A percentile compares a stretch with the other conserved stretches of the same genome.
These are phyloP conservation scores for Phytophthora pini DNA, from an alignment of 352 stramenopile genomes.

Conservation along the genomic window DNA sequence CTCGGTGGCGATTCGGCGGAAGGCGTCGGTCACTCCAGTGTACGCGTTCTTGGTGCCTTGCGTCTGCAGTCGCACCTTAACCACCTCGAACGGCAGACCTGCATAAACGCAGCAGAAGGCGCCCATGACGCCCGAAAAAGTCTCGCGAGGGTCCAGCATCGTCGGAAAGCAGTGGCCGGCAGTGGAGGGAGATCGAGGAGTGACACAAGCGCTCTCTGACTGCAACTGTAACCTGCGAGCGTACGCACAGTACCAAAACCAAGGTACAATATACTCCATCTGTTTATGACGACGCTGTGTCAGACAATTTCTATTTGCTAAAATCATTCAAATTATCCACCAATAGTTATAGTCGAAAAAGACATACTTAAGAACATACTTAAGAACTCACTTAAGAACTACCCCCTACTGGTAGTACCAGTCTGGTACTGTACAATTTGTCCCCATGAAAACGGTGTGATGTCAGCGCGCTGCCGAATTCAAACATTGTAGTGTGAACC, in stretches of 20 bases:
- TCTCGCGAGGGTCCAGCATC: constrained; percentile 84
- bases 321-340: neutral
- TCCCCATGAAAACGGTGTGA: too few species aligned
- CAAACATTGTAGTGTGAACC: too few species aligned
- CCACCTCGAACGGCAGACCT: constrained; percentile 88
- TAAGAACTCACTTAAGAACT: too few species aligned
- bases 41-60: constrained; percentile 68
- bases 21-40: constrained; percentile 67
- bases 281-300: constrained; percentile 13
- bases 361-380: too few species aligned
- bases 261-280: neutral
- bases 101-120: constrained; percentile 87
- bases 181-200: neutral
- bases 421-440: too few species aligned
- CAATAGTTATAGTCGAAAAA: too few species aligned
- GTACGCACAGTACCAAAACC: constrained; percentile 6
- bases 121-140: constrained; percentile 72
- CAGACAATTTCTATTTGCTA: neutral
- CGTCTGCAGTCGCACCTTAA: constrained; percentile 89
- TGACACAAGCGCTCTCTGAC: neutral
- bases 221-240: constrained; percentile 21
- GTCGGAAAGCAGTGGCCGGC: neutral
- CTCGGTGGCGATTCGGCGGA: constrained; percentile 73
- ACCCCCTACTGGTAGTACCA: too few species aligned
- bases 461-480: too few species aligned